These are phyloP conservation scores for Trichosanthes truncata DNA, from an alignment of 306 rosid genomes.

Conservation along the genomic window DNA sequence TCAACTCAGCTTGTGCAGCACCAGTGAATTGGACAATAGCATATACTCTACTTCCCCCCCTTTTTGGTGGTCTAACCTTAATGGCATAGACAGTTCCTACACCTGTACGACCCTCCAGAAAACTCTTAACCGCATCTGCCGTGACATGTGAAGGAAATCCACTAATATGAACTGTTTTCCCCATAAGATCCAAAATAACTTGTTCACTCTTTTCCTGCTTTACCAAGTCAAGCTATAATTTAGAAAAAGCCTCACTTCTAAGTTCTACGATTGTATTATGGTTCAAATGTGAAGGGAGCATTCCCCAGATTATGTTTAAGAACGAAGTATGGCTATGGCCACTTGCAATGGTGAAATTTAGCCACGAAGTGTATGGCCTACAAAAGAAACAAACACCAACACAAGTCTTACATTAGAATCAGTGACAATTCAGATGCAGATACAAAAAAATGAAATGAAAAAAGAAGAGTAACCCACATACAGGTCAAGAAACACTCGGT, in stretches of 20 bases:
- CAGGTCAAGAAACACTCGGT: background rate
- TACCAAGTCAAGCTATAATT: background rate
- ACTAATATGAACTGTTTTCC: slow-evolving; percentile 21
- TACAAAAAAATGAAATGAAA: background rate
- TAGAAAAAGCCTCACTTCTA: background rate
- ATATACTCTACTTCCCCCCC: slow-evolving; percentile 12
- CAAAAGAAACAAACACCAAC: background rate
- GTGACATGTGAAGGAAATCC: slow-evolving; percentile 30
- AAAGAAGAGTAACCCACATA: background rate
- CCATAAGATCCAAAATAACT: slow-evolving; percentile 20
- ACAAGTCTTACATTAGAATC: background rate
- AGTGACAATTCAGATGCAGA: background rate
- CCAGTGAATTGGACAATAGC: slow-evolving; percentile 36
- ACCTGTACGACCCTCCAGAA: slow-evolving; percentile 36
- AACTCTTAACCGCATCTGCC: slow-evolving; percentile 20
- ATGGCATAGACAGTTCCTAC: slow-evolving; percentile 30
- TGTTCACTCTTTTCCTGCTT: background rate
- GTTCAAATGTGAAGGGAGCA: background rate
- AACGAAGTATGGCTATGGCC: background rate
- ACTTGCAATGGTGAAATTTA: background rate
- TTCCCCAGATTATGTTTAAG: background rate
- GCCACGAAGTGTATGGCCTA: background rate
- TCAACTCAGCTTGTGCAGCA: slow-evolving; percentile 18
- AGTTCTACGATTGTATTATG: background rate
- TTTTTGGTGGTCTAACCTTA: slow-evolving; percentile 13